A percentile compares a stretch with the other conserved stretches of the same genome.
These are phyloP conservation scores for Periconia macrospinosa DNA, from an alignment of 2,329 filamentous ascomycete genomes.

Conservation along the genomic window DNA sequence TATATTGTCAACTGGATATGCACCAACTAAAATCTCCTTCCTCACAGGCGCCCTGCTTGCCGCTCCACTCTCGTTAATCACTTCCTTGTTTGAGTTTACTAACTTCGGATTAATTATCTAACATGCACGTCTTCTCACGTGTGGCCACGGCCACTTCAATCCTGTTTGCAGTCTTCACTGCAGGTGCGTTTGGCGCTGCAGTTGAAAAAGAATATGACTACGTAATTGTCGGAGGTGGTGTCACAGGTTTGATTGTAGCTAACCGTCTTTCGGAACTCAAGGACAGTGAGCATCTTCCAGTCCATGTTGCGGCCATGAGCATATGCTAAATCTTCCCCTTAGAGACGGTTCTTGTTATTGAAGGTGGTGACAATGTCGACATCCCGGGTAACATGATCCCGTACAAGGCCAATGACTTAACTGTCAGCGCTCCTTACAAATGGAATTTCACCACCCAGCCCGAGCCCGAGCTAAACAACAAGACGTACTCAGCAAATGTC, in stretches of 20 bases:
- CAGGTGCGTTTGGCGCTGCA: slow-evolving; percentile 13
- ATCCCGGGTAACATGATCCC: slow-evolving; percentile 23
- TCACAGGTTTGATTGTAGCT: slow-evolving; percentile 33
- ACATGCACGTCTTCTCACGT: slow-evolving; percentile 22
- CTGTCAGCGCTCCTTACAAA: slow-evolving; percentile 11
- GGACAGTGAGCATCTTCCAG: slow-evolving; percentile 8
- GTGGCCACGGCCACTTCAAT: slow-evolving; percentile 1
- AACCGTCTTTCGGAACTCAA: slow-evolving; percentile 33
- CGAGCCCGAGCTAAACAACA: slow-evolving; percentile 23
- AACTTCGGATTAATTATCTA: slow-evolving; percentile 5
- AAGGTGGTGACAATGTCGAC: slow-evolving; percentile 29
- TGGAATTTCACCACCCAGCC: slow-evolving; percentile 17
- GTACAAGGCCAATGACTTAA: slow-evolving; percentile 1
- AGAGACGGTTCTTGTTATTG: slow-evolving; percentile 32
- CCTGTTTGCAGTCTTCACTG: slow-evolving; percentile 15
- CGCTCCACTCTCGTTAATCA: slow-evolving; percentile 2
- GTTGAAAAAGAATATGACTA: slow-evolving; percentile 25
- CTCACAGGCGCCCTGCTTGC: not conserved
- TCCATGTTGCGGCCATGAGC: slow-evolving; percentile 11
- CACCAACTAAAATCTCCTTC: not conserved
- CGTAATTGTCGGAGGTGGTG: slow-evolving; percentile 34
- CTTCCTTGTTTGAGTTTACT: not conserved
- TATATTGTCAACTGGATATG: not conserved
- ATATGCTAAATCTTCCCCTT: not conserved
- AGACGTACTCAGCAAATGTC: slow-evolving; percentile 18